Evolutionary conservation across 768 basidiomycete genomes (phyloP), one percentile per base, ranked within the genome.

Genomic region (Calocybe indica): DNA sequence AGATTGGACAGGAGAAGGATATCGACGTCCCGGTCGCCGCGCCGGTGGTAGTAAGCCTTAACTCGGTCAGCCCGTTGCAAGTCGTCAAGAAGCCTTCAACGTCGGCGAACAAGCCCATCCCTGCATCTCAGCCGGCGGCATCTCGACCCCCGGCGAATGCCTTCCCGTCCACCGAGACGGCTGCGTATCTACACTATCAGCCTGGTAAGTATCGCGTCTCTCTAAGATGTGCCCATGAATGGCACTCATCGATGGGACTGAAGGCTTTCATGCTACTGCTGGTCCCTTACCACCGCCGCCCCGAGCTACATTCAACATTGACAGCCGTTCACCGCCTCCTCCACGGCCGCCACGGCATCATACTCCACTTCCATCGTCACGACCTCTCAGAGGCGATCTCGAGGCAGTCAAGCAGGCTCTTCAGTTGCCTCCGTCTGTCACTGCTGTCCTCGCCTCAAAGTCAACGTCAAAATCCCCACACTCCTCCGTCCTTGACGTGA

Each of bases 231-330:
- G 33, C 33, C 13, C 5, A 8, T 29, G 40, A 36, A 45, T 55
- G 44, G 44, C 47, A 43, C 57, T 49, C 42, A 50, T 52, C 52
- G 48, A 36, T 49, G 53, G 48, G 45, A 13, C 29, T 28, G 36
- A 55, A 71, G 76, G 78, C 42, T 56, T 83, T 1, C 83, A 89
- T 63, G 72, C 84, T 6, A 86, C 76, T 15, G 86, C 85, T 37
- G 83, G 85, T 4, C 86, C 87, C 40, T 71, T 85, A 49, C 85
- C 87, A 29, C 78, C 79, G 31, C 85, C 85, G 7, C 84, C 86
- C 2, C 71, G 80, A 49, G 74, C 81, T 13, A 62, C 71, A 47
- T 74, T 80, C 46, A 68, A 67, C 48, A 70, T 80, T 31, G 68
- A 74, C 42, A 48, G 67, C 5, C 67, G 68, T 9, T 69, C 61